Percentiles rank a stretch among this genome's conserved stretches.
phyloP scores from a whole-genome alignment of 768 basidiomycete species.

The Pleurotus tuoliensis region DNA sequence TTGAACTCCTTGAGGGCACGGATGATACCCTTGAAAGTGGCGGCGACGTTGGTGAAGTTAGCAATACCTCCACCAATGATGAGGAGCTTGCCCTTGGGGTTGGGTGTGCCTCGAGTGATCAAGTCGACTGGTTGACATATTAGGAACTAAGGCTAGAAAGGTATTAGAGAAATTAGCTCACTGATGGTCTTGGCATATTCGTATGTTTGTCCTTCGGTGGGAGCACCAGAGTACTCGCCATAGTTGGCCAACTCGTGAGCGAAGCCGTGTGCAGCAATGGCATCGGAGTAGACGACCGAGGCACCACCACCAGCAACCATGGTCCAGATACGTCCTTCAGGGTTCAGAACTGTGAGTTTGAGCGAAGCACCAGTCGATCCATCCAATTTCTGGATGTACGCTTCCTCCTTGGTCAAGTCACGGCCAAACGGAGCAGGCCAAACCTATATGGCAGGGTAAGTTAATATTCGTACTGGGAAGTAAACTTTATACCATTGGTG shows the following conservation, averaged over 20 bases:
- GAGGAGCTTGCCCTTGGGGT: conserved; percentile 91
- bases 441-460: conserved; percentile 31
- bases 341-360: conserved; percentile 94
- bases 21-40: conserved; percentile 99
- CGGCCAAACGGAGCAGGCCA: conserved; percentile 97
- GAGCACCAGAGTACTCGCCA: conserved; percentile 98
- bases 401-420: conserved; percentile 97
- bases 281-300: conserved; percentile 66
- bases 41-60: conserved; percentile 99
- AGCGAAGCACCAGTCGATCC: conserved; percentile 96
- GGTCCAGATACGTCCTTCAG: conserved; percentile 96
- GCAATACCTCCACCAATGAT: conserved; percentile 99
- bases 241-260: conserved; percentile 99
- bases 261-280: conserved; percentile 88
- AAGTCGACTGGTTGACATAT: conserved; percentile 60
- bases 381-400: conserved; percentile 98
- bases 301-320: conserved; percentile 99
- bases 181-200: conserved; percentile 99
- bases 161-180: conserved; percentile 31
- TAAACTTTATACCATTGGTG: conserved; percentile 74
- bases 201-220: conserved; percentile 96
- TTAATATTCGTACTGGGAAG: conserved; percentile 5
- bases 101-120: conserved; percentile 84
- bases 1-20: conserved; percentile 93
- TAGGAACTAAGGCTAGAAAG: conserved; percentile 7